Conservation (phyloP, 495 filamentous ascomycete species). For the Astrothelium subdiscretum region DNA sequence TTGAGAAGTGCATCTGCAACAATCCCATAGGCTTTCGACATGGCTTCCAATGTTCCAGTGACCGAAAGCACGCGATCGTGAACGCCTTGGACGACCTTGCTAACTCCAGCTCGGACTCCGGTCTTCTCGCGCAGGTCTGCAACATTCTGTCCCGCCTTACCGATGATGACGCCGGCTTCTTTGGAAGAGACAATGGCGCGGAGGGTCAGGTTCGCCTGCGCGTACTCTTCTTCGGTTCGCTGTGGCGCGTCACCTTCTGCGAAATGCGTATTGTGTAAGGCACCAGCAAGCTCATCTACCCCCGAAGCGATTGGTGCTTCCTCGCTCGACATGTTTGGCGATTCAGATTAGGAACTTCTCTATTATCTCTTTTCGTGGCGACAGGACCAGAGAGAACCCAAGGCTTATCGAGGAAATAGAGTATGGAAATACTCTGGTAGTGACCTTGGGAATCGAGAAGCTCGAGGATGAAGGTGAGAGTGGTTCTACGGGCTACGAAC, state of each 20-base stretch:
- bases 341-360: neutral
- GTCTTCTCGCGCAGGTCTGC: slow-evolving; percentile 95
- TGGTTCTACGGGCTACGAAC: neutral
- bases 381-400: neutral
- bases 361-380: neutral
- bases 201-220: slow-evolving; percentile 76
- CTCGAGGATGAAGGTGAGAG: neutral
- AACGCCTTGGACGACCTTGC: slow-evolving; percentile 94
- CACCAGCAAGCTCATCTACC: slow-evolving; percentile 19
- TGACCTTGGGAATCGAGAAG: neutral
- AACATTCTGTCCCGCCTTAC: slow-evolving; percentile 96
- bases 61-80: slow-evolving; percentile 95
- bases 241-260: slow-evolving; percentile 19
- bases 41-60: slow-evolving; percentile 72
- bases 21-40: slow-evolving; percentile 83
- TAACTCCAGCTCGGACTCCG: slow-evolving; percentile 92
- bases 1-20: slow-evolving; percentile 85
- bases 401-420: neutral
- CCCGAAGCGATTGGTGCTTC: slow-evolving; percentile 19
- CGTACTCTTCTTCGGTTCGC: slow-evolving; percentile 87
- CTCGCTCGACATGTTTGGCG: slow-evolving; percentile 24
- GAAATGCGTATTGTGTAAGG: slow-evolving; percentile 15
- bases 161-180: slow-evolving; percentile 96
- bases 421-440: neutral
- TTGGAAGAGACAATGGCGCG: slow-evolving; percentile 94